phyloP scores from a whole-genome alignment of 1,139 yeast genomes.

The Candida frijolesensis region DNA sequence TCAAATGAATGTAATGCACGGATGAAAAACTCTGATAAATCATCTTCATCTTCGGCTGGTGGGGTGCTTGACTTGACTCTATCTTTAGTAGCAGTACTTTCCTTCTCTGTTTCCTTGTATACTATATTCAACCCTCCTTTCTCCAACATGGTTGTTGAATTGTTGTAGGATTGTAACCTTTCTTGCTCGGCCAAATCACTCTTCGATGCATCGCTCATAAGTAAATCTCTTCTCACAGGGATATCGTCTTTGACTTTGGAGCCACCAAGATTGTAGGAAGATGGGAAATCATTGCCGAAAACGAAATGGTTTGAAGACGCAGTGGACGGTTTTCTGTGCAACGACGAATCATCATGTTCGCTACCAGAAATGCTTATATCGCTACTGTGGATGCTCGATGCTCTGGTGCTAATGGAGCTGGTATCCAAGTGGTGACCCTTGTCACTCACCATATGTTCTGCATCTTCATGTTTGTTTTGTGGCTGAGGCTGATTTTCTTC shows the following conservation, averaged over 20 bases:
- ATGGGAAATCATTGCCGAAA: conserved; percentile 9
- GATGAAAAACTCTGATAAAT: conserved; percentile 50
- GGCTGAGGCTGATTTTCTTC: conserved; percentile 13
- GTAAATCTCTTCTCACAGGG: conserved; percentile 37
- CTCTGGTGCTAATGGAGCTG: conserved; percentile 14
- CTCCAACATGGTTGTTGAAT: conserved; percentile 7
- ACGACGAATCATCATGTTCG: background rate
- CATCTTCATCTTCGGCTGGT: conserved; percentile 31
- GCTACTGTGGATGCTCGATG: conserved; percentile 13
- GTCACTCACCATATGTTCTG: conserved; percentile 2
- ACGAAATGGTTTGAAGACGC: conserved; percentile 10
- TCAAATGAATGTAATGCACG: conserved; percentile 81
- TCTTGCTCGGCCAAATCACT: conserved; percentile 17
- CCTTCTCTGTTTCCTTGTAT: conserved; percentile 20
- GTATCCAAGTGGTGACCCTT: conserved; percentile 12
- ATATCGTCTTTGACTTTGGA: conserved; percentile 25
- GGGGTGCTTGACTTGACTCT: background rate
- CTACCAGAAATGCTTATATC: background rate
- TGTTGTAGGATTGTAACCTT: conserved; percentile 20
- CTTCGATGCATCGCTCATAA: conserved; percentile 17
- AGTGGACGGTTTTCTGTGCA: background rate
- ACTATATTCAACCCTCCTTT: conserved; percentile 15
- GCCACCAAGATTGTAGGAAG: conserved; percentile 22
- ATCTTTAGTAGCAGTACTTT: conserved; percentile 8
- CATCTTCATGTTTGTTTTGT: conserved; percentile 5